Evolutionary conservation across 106 monocot species (phyloP).

Genomic region (Dendrobium catenatum): DNA sequence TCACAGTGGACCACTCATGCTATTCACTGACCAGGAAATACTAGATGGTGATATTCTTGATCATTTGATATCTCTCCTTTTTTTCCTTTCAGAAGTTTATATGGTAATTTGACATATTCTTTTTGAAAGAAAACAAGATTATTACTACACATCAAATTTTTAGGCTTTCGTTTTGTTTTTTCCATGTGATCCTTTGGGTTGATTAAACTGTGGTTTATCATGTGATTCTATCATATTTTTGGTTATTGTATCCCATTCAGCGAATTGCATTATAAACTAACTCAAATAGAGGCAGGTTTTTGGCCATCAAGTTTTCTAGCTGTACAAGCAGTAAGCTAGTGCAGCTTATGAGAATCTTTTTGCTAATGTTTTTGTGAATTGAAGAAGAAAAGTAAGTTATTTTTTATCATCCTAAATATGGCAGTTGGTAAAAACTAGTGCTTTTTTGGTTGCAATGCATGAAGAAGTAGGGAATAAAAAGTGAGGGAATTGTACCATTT

Average conservation of each 20-base stretch:
- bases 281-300: neutral
- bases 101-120: neutral
- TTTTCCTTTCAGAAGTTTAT: neutral
- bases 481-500: no score
- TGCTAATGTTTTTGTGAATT: neutral
- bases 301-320: neutral
- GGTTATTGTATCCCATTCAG: neutral
- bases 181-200: neutral
- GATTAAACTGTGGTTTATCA: neutral
- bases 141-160: neutral
- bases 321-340: neutral
- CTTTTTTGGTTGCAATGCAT: no score
- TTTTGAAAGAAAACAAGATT: neutral
- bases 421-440: no score
- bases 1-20: neutral
- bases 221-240: neutral
- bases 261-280: neutral
- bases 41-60: neutral
- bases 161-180: neutral
- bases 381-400: neutral
- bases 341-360: neutral
- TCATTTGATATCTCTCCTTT: neutral
- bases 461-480: no score
- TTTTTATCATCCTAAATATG: no score
- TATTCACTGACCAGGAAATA: neutral